Evolutionary conservation across 805 yeast species (phyloP).

Genomic region (Zygoascus tannicola): DNA sequence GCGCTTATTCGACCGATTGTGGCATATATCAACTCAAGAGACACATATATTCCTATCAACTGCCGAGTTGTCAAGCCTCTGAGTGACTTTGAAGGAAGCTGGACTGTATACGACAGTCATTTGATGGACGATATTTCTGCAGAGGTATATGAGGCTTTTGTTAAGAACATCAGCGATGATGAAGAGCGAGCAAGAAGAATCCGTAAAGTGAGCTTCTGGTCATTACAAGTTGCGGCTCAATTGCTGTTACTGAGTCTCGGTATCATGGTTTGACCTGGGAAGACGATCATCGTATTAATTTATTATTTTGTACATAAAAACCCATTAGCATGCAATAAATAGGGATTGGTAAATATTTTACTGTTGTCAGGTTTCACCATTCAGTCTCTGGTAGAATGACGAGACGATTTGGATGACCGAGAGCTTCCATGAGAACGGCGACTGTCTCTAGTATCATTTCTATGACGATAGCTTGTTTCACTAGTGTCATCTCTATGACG

Average conservation of each 20-base stretch:
- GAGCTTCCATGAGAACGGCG: no score
- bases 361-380: no score
- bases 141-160: conserved; percentile 87
- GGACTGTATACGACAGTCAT: conserved; percentile 90
- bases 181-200: conserved; percentile 62
- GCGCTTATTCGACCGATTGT: conserved; percentile 92
- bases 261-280: conserved; percentile 40
- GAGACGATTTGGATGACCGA: no score
- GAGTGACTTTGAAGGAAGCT: conserved; percentile 84
- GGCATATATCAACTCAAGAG: conserved; percentile 83
- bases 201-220: conserved; percentile 87
- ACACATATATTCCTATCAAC: conserved; percentile 79
- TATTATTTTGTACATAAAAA: conserved; percentile 2
- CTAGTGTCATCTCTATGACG: no score
- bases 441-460: no score
- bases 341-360: no score
- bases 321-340: conserved; percentile 4
- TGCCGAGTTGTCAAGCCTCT: conserved; percentile 73
- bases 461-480: no score
- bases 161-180: conserved; percentile 80
- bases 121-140: conserved; percentile 86
- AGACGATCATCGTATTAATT: background rate
- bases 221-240: conserved; percentile 75
- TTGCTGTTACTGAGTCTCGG: conserved; percentile 75
- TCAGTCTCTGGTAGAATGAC: no score